Evolutionary conservation across 164 flowering plant genomes (phyloP).

Genomic region (Kalanchoe fedtschenkoi): DNA sequence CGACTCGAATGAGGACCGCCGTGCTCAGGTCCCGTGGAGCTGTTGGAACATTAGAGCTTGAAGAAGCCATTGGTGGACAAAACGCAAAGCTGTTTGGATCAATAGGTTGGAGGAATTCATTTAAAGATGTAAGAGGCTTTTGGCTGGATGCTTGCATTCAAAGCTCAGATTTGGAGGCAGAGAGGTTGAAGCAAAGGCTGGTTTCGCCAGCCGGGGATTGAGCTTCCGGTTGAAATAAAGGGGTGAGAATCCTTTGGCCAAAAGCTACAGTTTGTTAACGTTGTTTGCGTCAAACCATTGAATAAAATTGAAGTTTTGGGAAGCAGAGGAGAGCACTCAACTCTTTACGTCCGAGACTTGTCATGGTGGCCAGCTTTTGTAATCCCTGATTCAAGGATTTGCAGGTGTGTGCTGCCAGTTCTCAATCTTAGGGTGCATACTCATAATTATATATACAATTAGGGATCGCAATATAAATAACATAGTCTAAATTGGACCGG

Average conservation of each 20-base stretch:
- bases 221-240: too few relatives aligned
- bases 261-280: background rate
- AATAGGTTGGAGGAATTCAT: background rate
- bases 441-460: too few relatives aligned
- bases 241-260: too few relatives aligned
- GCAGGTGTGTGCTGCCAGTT: too few relatives aligned
- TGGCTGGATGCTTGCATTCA: background rate
- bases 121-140: background rate
- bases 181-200: background rate
- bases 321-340: too few relatives aligned
- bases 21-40: slow-evolving; percentile 11
- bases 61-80: background rate
- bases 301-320: too few relatives aligned
- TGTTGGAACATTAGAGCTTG: background rate
- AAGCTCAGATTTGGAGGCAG: background rate
- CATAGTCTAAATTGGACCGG: too few relatives aligned
- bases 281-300: too few relatives aligned
- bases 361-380: background rate
- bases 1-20: slow-evolving; percentile 38
- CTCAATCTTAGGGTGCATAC: too few relatives aligned
- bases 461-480: too few relatives aligned
- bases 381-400: too few relatives aligned
- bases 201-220: background rate
- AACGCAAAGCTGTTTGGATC: too few relatives aligned
- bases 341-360: background rate